phyloP scores from a whole-genome alignment of 352 stramenopile genomes.

The Globisporangium heterothallicum region DNA sequence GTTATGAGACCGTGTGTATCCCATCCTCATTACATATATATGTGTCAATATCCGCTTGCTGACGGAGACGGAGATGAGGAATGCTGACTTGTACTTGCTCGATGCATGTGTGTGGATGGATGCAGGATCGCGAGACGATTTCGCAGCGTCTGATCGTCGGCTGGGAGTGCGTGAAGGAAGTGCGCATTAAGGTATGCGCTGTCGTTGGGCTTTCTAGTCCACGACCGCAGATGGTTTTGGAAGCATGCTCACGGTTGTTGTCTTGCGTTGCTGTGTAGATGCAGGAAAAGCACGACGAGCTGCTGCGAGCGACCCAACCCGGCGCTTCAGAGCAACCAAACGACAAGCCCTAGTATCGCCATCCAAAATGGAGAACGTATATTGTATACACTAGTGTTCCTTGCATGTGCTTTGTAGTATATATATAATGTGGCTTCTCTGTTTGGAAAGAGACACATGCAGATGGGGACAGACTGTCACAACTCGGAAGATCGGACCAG shows the following conservation, averaged over 20 bases:
- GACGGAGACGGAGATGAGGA: too few species aligned
- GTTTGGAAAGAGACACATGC: too few species aligned
- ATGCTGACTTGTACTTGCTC: background rate
- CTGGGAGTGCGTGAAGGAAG: conserved; percentile 72
- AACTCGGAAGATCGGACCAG: too few species aligned
- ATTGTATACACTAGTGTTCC: too few species aligned
- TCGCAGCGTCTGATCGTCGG: conserved; percentile 74
- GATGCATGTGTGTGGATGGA: background rate
- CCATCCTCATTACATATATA: too few species aligned
- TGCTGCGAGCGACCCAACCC: conserved; percentile 12
- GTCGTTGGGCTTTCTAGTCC: background rate
- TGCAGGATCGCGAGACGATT: conserved; percentile 67
- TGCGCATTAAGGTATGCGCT: conserved; percentile 62
- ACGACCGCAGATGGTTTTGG: too few species aligned
- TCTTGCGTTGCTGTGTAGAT: conserved; percentile 22
- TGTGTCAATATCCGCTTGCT: too few species aligned
- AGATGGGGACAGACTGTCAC: too few species aligned
- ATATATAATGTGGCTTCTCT: too few species aligned
- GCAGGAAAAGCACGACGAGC: conserved; percentile 41
- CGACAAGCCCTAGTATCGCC: conserved; percentile 11
- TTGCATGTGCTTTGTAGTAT: background rate
- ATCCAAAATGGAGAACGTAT: too few species aligned
- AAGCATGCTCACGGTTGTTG: conserved; percentile 1
- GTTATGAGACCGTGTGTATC: conserved; percentile 50
- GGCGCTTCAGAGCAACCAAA: conserved; percentile 1